These are phyloP conservation scores for Elsinoe perseae DNA, from an alignment of 2,329 filamentous ascomycete genomes.

Conservation along the genomic window DNA sequence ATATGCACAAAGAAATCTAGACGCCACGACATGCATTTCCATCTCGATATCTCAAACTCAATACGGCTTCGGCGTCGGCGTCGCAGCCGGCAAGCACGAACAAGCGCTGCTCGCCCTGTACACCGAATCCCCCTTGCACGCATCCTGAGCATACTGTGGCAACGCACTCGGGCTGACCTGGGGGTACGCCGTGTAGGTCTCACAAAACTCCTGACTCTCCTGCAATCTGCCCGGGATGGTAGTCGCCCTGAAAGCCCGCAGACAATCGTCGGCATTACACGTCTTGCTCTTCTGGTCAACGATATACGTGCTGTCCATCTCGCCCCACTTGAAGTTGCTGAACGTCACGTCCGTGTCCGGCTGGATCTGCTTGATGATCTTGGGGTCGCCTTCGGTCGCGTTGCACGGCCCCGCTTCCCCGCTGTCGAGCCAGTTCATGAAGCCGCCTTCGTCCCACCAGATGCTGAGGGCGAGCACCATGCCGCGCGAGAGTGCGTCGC, in stretches of 20 bases:
- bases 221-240: neutral
- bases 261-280: neutral
- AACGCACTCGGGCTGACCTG: neutral
- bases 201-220: neutral
- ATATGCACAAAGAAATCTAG: too few species aligned
- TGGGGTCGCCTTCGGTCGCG: slow-evolving; percentile 20
- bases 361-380: slow-evolving; percentile 19
- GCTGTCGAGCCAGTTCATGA: slow-evolving; percentile 68
- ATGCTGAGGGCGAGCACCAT: slow-evolving; percentile 52
- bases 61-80: neutral
- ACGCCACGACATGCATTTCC: too few species aligned
- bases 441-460: slow-evolving; percentile 58
- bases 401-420: slow-evolving; percentile 22
- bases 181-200: neutral
- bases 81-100: neutral
- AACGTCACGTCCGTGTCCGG: slow-evolving; percentile 21
- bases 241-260: neutral
- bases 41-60: neutral
- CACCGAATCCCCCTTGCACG: neutral
- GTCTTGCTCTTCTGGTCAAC: neutral
- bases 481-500: slow-evolving; percentile 46
- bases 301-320: slow-evolving; percentile 19
- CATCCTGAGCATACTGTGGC: neutral
- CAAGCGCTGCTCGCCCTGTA: neutral
- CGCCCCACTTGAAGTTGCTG: slow-evolving; percentile 24